A percentile compares a stretch with the other conserved stretches of the same genome.
Conservation (phyloP, 2,329 filamentous ascomycete species). For the Sarocladium kiliense region DNA sequence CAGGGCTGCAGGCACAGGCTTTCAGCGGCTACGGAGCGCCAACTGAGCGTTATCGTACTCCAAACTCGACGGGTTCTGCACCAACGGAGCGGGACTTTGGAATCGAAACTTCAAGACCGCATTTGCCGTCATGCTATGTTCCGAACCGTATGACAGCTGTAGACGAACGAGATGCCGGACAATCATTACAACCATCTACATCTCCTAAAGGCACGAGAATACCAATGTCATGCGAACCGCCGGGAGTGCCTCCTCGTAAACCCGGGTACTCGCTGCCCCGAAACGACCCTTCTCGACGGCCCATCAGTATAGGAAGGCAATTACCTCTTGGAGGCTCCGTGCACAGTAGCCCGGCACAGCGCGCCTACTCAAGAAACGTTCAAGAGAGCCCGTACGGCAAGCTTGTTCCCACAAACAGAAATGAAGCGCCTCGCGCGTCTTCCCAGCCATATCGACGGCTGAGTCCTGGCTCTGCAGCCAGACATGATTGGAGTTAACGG, state of each 20-base stretch:
- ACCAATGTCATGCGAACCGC: too few species aligned
- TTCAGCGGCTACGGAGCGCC: neutral
- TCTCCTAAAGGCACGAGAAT: too few species aligned
- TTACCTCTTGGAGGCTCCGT: neutral
- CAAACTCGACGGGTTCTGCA: neutral
- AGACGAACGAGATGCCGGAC: too few species aligned
- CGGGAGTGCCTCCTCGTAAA: too few species aligned
- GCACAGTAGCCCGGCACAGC: neutral
- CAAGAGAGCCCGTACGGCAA: neutral
- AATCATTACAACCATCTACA: too few species aligned
- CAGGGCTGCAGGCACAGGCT: neutral
- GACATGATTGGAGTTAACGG: neutral
- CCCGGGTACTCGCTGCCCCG: too few species aligned
- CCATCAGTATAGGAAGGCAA: neutral
- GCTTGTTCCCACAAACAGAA: neutral
- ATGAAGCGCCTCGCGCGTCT: neutral
- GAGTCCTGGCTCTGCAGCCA: neutral
- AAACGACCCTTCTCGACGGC: too few species aligned
- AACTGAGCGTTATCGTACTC: neutral
- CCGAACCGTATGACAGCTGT: too few species aligned
- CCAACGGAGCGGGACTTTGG: neutral
- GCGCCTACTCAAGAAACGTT: neutral
- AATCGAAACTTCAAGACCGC: too few species aligned
- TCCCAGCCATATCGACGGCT: neutral
- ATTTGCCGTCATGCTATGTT: too few species aligned